Evolutionary conservation across 495 filamentous ascomycete species (phyloP).

Genomic region (Pyronema omphalodes): DNA sequence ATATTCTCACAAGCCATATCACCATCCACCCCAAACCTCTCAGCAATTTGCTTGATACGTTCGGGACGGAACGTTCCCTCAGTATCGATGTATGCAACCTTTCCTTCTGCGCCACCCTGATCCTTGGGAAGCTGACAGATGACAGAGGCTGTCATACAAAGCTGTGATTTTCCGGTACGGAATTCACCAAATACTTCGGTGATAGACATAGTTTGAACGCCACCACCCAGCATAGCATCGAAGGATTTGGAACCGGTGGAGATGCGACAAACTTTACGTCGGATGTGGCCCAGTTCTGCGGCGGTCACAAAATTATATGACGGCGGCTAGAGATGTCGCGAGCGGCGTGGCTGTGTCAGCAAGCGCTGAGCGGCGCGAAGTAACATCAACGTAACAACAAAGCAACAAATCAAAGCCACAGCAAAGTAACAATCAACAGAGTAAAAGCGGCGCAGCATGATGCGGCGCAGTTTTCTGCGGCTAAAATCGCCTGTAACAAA

Average conservation of each 20-base stretch:
- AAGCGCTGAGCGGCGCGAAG: too few species aligned
- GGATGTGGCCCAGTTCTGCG: slow-evolving; percentile 47
- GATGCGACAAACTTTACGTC: slow-evolving; percentile 49
- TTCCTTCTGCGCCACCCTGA: slow-evolving; percentile 57
- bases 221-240: slow-evolving; percentile 52
- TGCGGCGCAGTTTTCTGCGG: not conserved
- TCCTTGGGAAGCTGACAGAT: slow-evolving; percentile 42
- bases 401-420: too few species aligned
- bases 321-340: slow-evolving; percentile 33
- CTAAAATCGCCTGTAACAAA: too few species aligned
- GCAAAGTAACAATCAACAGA: too few species aligned
- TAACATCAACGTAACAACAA: too few species aligned
- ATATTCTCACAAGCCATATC: slow-evolving; percentile 57
- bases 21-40: slow-evolving; percentile 52
- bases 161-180: slow-evolving; percentile 53
- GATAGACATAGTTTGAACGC: slow-evolving; percentile 66
- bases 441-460: too few species aligned
- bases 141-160: slow-evolving; percentile 51
- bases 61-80: slow-evolving; percentile 68
- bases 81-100: slow-evolving; percentile 66
- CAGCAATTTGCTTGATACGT: slow-evolving; percentile 47
- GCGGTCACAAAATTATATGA: slow-evolving; percentile 58
- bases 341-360: too few species aligned
- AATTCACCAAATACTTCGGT: slow-evolving; percentile 62
- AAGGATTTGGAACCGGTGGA: slow-evolving; percentile 63